Evolutionary conservation across 768 basidiomycete genomes (phyloP), one percentile per base, ranked within the genome.

Genomic region (Auriscalpium orientale): DNA sequence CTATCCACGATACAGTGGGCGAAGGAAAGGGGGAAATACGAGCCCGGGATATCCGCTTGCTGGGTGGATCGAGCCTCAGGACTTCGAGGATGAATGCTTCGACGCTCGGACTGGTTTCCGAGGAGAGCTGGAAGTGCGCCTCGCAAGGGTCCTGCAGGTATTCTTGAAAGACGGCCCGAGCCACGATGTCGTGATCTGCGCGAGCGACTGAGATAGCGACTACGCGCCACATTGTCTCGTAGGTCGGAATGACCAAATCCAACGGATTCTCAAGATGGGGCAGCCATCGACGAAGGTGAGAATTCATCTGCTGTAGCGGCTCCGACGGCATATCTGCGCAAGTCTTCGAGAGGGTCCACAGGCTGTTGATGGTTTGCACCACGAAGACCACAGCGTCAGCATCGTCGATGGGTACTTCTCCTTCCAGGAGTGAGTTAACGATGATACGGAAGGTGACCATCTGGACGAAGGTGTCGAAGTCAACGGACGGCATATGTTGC

Each of bases 161-260:
- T 7, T 68, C 66, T 4, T 64, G 51, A 54, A 84, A 75, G 0
- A 68, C 64, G 9, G 66, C 48, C 10, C 61, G 61, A 0, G 56
- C 55, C 9, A 61, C 57, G 13, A 71, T 61, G 4, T 70, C 56
- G n/a, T 70, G 66, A 46, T 69, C 62, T 13, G 72, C 66, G 50
- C 75, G 67, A 1, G 77, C 74, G 0, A 78, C 63, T 0, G 70
- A 62, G 7, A 70, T 68, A 1, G 83, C 82, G 51, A 82, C 70
- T 20, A 84, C 75, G 12, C 82, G 75, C 84, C 84, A 85, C 46
- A 84, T 66, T 0, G 79, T 80, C 63, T 85, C 84, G 72, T 80
- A 85, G 1, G 78, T 68, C 0, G 83, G 83, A 46, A 85, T 74
- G 54, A 85, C 71, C 55, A 74, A 74, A 46, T 83, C 73, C 15